phyloP scores from a whole-genome alignment of 257 asterid genomes.

The Haberlea rhodopensis region DNA sequence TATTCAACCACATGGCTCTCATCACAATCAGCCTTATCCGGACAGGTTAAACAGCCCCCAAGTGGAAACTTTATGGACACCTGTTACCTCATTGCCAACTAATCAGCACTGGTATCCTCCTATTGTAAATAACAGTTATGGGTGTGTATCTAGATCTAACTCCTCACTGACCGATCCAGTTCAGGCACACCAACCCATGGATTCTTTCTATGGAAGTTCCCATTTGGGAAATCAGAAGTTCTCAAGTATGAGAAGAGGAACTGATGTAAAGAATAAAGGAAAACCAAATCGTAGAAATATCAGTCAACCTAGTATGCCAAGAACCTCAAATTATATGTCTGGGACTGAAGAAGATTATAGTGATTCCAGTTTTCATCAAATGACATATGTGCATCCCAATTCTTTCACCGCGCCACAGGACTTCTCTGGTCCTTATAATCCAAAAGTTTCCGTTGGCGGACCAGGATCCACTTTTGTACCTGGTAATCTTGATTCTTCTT shows the following conservation, averaged over 20 bases:
- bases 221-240: slow-evolving; percentile 58
- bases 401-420: slow-evolving; percentile 59
- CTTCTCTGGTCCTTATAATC: slow-evolving; percentile 39
- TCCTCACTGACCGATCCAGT: slow-evolving; percentile 36
- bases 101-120: too few relatives aligned
- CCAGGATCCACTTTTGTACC: slow-evolving; percentile 36
- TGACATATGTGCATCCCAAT: slow-evolving; percentile 51
- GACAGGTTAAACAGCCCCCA: slow-evolving; percentile 44
- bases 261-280: slow-evolving; percentile 61
- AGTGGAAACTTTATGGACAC: slow-evolving; percentile 38
- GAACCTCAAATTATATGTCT: slow-evolving; percentile 38
- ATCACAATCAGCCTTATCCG: slow-evolving; percentile 51
- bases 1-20: slow-evolving; percentile 44
- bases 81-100: too few relatives aligned
- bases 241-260: slow-evolving; percentile 66
- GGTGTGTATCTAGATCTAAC: slow-evolving; percentile 43
- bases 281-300: slow-evolving; percentile 50
- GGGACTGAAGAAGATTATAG: slow-evolving; percentile 58
- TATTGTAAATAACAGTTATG: too few relatives aligned
- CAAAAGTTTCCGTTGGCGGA: slow-evolving; percentile 42
- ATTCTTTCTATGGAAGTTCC: slow-evolving; percentile 44
- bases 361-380: slow-evolving; percentile 45
- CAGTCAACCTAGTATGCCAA: slow-evolving; percentile 54
- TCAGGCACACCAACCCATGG: slow-evolving; percentile 48
- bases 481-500: slow-evolving; percentile 39